These are phyloP conservation scores for Debaryomyces robertsiae DNA, from an alignment of 1,139 yeast genomes.

Conservation along the genomic window DNA sequence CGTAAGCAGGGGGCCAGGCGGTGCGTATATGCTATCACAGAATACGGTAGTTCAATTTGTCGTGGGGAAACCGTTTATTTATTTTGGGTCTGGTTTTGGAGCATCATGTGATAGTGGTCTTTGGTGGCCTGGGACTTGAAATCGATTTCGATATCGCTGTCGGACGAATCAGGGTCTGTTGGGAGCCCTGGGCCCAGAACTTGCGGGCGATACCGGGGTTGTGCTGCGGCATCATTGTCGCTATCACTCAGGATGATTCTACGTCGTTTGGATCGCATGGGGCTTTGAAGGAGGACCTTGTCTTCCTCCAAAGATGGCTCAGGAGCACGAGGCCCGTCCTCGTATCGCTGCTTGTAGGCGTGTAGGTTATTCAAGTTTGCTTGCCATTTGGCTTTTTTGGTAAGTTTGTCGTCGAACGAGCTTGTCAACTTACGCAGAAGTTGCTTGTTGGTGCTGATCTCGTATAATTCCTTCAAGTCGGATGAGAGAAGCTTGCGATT, in stretches of 20 bases:
- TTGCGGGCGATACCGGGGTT: neutral
- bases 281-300: slow-evolving; percentile 3
- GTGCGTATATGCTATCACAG: too few species aligned
- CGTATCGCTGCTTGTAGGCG: slow-evolving; percentile 19
- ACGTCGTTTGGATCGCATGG: slow-evolving; percentile 9
- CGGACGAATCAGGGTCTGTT: slow-evolving; percentile 1
- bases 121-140: slow-evolving; percentile 1
- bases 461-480: slow-evolving; percentile 27
- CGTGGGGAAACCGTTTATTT: too few species aligned
- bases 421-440: slow-evolving; percentile 21
- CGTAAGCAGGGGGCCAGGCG: too few species aligned
- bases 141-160: slow-evolving; percentile 9
- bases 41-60: too few species aligned
- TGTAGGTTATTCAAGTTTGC: slow-evolving; percentile 21
- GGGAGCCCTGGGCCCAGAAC: neutral
- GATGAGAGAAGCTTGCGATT: slow-evolving; percentile 18
- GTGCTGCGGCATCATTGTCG: neutral
- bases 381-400: slow-evolving; percentile 26
- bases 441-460: slow-evolving; percentile 24
- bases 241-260: slow-evolving; percentile 13
- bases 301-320: slow-evolving; percentile 2
- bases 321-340: slow-evolving; percentile 2
- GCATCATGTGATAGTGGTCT: slow-evolving; percentile 5
- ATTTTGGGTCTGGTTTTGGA: too few species aligned
- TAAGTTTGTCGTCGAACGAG: slow-evolving; percentile 22